Evolutionary conservation across 495 filamentous ascomycete genomes (phyloP).

Genomic region (Daldinia loculata): DNA sequence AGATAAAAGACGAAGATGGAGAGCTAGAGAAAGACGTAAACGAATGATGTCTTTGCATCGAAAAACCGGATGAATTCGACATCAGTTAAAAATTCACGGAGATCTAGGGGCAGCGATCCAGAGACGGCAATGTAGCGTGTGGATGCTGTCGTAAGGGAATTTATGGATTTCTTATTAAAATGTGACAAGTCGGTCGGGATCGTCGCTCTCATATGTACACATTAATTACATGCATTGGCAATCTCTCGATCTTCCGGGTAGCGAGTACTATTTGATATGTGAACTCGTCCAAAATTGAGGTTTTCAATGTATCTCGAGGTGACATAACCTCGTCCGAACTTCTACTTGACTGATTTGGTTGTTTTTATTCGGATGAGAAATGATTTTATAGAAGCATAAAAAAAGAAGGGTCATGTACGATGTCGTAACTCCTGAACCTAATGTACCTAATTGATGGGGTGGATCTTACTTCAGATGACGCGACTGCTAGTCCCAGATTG

Average conservation of each 20-base stretch:
- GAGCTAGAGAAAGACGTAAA: constrained; percentile 18
- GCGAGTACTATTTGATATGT: not conserved
- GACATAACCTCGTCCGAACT: not conserved
- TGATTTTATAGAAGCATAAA: not conserved
- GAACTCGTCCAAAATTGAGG: not conserved
- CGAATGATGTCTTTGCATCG: constrained; percentile 31
- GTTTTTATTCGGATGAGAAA: not conserved
- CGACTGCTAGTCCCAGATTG: constrained; percentile 11
- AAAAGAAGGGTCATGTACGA: not conserved
- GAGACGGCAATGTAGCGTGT: constrained; percentile 6
- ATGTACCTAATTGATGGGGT: constrained; percentile 3
- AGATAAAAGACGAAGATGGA: not conserved
- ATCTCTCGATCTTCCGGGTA: not conserved
- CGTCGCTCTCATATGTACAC: constrained; percentile 27
- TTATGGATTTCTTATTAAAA: constrained; percentile 35
- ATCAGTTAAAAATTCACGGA: constrained; percentile 10
- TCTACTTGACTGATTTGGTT: not conserved
- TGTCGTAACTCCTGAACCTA: not conserved
- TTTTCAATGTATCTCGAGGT: not conserved
- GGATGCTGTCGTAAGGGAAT: constrained; percentile 10
- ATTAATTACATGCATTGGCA: constrained; percentile 1
- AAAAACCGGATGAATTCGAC: constrained; percentile 33
- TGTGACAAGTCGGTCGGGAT: constrained; percentile 31
- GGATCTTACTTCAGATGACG: constrained; percentile 9
- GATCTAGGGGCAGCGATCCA: constrained; percentile 9